phyloP scores from a whole-genome alignment of 2,329 filamentous ascomycete genomes.

The Calonectria ilicicola region DNA sequence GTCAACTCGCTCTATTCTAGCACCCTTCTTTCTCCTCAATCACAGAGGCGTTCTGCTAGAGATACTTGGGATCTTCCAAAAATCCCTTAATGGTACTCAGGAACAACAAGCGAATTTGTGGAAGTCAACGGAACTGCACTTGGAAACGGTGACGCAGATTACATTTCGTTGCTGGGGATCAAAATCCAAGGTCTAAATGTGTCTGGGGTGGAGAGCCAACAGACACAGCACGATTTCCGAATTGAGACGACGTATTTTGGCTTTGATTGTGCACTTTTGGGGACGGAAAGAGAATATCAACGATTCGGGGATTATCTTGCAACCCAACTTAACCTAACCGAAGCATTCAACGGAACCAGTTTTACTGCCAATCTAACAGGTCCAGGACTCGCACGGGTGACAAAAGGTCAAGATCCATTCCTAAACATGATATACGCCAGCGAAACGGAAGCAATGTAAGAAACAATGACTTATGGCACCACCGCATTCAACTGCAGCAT shows the following conservation, averaged over 20 bases:
- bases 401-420: neutral
- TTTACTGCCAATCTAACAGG: neutral
- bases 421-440: neutral
- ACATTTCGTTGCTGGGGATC: constrained; percentile 8
- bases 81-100: constrained; percentile 13
- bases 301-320: neutral
- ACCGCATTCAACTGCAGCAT: neutral
- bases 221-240: constrained; percentile 1
- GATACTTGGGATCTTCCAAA: constrained; percentile 25
- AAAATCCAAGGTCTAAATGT: neutral
- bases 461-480: neutral
- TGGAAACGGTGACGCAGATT: neutral
- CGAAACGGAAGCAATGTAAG: neutral
- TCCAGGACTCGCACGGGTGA: neutral
- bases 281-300: neutral
- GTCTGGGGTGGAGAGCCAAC: neutral
- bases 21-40: neutral
- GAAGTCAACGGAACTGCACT: neutral
- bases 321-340: neutral
- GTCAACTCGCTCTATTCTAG: neutral
- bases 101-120: neutral
- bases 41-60: neutral
- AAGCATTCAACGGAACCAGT: neutral
- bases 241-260: neutral
- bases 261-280: neutral